Percentiles rank a stretch among this genome's conserved stretches.
Conservation (phyloP, 164 flowering plant genomes). For the Nelumbo lutea region DNA sequence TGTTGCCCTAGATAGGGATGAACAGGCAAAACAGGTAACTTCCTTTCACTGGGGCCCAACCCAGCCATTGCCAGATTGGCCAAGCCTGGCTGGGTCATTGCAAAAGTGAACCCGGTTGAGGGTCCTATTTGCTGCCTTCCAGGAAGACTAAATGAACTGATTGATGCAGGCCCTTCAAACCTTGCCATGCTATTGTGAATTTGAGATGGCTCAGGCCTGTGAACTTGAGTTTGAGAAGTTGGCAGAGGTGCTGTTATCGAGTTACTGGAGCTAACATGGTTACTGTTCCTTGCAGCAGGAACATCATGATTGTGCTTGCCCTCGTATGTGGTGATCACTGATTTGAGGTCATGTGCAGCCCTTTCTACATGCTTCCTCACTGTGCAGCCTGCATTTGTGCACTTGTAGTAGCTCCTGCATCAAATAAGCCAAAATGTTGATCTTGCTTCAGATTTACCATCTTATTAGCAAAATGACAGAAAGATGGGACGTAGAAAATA, state of each 20-base stretch:
- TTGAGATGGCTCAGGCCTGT: slow-evolving; percentile 54
- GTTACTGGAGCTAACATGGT: slow-evolving; percentile 47
- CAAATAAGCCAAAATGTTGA: neutral
- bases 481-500: neutral
- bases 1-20: slow-evolving; percentile 50
- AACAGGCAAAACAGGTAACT: slow-evolving; percentile 33
- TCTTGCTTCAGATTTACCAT: neutral
- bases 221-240: slow-evolving; percentile 29
- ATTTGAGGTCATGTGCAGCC: slow-evolving; percentile 86
- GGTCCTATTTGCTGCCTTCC: slow-evolving; percentile 47
- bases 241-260: slow-evolving; percentile 26
- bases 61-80: slow-evolving; percentile 55
- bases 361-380: slow-evolving; percentile 93
- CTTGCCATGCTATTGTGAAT: slow-evolving; percentile 38
- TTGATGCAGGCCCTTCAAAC: slow-evolving; percentile 37
- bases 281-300: slow-evolving; percentile 85
- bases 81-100: slow-evolving; percentile 46
- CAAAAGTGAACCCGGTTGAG: slow-evolving; percentile 46
- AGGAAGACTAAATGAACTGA: slow-evolving; percentile 36
- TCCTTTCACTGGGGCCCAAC: slow-evolving; percentile 37
- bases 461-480: neutral
- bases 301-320: slow-evolving; percentile 96
- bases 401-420: slow-evolving; percentile 94
- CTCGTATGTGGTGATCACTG: slow-evolving; percentile 88
- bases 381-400: slow-evolving; percentile 80